Base-by-base conservation (phyloP, 2,329 filamentous ascomycete genomes). In the Xylariaceae sp. region DNA sequence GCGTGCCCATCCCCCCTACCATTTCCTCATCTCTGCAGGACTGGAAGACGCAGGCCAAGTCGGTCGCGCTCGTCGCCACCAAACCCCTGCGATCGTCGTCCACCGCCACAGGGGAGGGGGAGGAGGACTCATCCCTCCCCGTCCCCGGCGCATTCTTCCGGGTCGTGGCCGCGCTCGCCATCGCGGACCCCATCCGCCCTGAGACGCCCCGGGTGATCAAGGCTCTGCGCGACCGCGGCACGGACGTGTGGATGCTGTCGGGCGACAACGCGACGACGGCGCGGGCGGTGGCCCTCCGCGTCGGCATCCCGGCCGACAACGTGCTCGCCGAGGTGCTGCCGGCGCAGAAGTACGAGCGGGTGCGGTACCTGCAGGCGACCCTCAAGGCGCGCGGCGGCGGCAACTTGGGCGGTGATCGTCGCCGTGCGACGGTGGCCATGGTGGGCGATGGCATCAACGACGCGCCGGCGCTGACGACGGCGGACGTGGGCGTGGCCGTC, bases 401-500 rank as follows among this genome's bases (percentile, higher is more conserved):
- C 13, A 17, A 30, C 15, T 17, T 22, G 12, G 50, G 48, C 13
- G 32, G 46, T 8, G n/a, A 38, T 1, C 31, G 22, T 17, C 57
- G 56, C 5, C 66, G 71, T 4, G 67, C 69, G 7, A 67, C 61
- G 32, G 74, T 94, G 5, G 87, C 83, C 46, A 93, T 94, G 76
- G 80, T 92, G 5, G 87, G 87, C 36, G 87, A 93, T 55, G 87
- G 87, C 46, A 87, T 92, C 62, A 94, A 94, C 58, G 87, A 94
- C 62, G 80, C 84, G 0, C 86, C 87, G 0, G 87, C 87, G 5
- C 73, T 94, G 22, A 75, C 82, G 5, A 77, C 76, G 14, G 84
- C 87, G 12, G 87, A 94, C 52, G 79, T 93, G 1, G 85, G 83
- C 47, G 83, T 94, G 41, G 86, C 87, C 35, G 81, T 94, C 50